These are phyloP conservation scores for Phytophthora uliginosa DNA, from an alignment of 352 stramenopile genomes.

Conservation along the genomic window DNA sequence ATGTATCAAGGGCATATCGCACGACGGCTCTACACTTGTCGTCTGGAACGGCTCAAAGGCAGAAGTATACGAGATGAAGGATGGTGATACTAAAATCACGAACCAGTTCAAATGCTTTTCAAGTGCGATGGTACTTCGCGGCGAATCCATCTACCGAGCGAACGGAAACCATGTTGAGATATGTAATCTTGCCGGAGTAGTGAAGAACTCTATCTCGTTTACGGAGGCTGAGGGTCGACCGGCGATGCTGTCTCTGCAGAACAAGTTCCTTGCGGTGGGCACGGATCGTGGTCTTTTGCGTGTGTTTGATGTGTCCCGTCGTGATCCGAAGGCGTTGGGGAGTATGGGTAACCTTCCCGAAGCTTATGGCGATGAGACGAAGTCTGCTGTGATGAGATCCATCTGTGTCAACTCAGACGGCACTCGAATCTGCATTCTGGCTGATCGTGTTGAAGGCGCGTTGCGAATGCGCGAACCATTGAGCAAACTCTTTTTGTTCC, in stretches of 20 bases:
- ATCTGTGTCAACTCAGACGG: conserved; percentile 91
- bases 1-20: conserved; percentile 88
- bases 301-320: conserved; percentile 88
- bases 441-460: conserved; percentile 78
- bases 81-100: conserved; percentile 62
- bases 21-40: conserved; percentile 80
- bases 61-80: conserved; percentile 90
- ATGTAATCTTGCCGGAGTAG: conserved; percentile 87
- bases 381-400: conserved; percentile 66
- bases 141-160: conserved; percentile 91
- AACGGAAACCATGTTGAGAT: conserved; percentile 90
- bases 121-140: conserved; percentile 76
- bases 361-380: conserved; percentile 66
- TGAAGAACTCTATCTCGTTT: conserved; percentile 92
- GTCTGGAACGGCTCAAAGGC: conserved; percentile 89
- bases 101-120: conserved; percentile 85
- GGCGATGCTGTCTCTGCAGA: conserved; percentile 86
- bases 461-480: conserved; percentile 89
- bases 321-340: conserved; percentile 89
- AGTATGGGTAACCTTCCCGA: conserved; percentile 84
- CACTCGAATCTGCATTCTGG: conserved; percentile 90
- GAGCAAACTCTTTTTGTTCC: conserved; percentile 92
- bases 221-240: conserved; percentile 92
- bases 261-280: conserved; percentile 91
- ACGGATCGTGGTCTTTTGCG: conserved; percentile 90